Evolutionary conservation across 2,329 filamentous ascomycete species (phyloP), one percentile per base, ranked within the genome.

Genomic region (Eutypella sp.): DNA sequence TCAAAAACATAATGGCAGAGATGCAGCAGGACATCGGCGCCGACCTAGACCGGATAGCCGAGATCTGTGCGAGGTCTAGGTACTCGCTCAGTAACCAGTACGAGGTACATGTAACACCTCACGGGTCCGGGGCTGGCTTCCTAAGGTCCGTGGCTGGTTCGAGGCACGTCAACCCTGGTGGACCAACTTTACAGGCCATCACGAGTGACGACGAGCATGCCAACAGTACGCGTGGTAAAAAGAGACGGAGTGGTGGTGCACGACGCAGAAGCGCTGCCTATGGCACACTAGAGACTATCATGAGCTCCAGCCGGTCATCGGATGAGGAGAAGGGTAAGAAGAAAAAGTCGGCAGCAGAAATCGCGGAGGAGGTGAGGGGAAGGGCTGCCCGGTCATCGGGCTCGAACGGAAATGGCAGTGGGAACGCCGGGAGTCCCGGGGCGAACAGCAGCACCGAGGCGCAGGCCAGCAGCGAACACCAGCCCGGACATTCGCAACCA

Each of bases 1-100:
- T 84, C 67, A 82, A 80, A 59, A 78, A 75, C 50, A 82, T 84
- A 57, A 75, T 85, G 70, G 73, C 74, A 42, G 75, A 77, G 47
- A 69, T 80, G 40, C 70, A 77, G 48, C 66, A 65, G 41, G 71
- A 76, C 47, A 78, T 84, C 48, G 71, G 71, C 42, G 69, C 79
- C 11, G 79, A 83, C 55, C 66, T 85, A 41, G 80, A 84, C 50
- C 74, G 79, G 34, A 84, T 85, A 55, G 81, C 81, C 10, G 81
- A 84, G 60, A 84, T 85, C 25, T 85, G 81, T 63, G 81, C 81
- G 31, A 72, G 78, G 27, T 84, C 80, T 11, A 73, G 77, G 37
- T 84, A 84, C 60, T 84, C 80, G 34, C 60, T 84, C 42, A 83
- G 80, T 62, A 82, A 83, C 59, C 81, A 84, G 57, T 84, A 84